Evolutionary conservation across 2,329 filamentous ascomycete species (phyloP), one percentile per base, ranked within the genome.

Genomic region (Epichloe glyceriae): DNA sequence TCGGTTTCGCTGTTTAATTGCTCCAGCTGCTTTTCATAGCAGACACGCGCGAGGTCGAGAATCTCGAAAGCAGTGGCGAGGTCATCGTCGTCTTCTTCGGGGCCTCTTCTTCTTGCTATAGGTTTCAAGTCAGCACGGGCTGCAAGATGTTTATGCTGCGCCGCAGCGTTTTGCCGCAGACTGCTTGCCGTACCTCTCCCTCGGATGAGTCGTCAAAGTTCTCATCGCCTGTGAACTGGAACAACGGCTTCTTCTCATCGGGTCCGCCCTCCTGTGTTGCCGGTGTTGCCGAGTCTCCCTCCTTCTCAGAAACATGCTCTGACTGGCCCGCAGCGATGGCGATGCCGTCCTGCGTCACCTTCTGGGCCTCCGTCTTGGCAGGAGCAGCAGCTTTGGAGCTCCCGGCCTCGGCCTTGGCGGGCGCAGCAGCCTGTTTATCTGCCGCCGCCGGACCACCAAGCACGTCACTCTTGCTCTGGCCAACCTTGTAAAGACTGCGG

Each of bases 211-310:
- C 83, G 50, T 88, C 86, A 71, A 88, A 95, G 64, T 95, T 91
- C 67, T 96, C 91, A 63, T 97, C 91, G 52, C 93, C 93, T 4
- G 82, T 85, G 63, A 98, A 95, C 60, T 95, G 87, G 67, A 98
- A 96, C 55, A 88, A 79, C 0, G 87, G 82, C 65, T 90, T 91
- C 66, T 84, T 85, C 4, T 58, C 55, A 45, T 65, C 63, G 8
- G 57, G 22, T 5, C 55, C 58, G 38, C 53, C 55, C 44, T 67
- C 70, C 6, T 34, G 73, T 69, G 14, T 3, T 41, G 60, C 58
- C 42, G 63, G 73, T 69, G 14, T 3, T 41, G 60, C 58, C 42
- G 63, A 68, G 22, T 68, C 67, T 17, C 60, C 60, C 39, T 67
- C 66, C 49, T 68, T 60, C 40, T 65, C 61, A 57, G 42, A 45